Percentiles rank a stretch among this genome's conserved stretches.
These are phyloP conservation scores for Inosperma sp. DNA, from an alignment of 768 basidiomycete genomes.

Conservation along the genomic window DNA sequence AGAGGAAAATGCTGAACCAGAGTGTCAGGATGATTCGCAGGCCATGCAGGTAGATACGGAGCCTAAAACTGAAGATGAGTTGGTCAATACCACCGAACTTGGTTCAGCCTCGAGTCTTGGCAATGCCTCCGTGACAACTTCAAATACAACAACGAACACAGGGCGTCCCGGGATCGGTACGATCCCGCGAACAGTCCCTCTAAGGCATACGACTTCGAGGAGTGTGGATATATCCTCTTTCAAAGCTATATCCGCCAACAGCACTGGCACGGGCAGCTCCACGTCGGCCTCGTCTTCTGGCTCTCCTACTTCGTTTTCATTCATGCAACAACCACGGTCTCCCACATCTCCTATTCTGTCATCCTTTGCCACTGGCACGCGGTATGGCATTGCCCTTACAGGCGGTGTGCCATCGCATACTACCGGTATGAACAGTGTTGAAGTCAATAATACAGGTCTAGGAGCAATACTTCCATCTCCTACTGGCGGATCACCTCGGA, in stretches of 20 bases:
- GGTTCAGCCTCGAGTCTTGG: slow-evolving; percentile 1
- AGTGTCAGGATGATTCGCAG: slow-evolving; percentile 8
- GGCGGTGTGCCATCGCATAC: slow-evolving; percentile 17
- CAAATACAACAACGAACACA: slow-evolving; percentile 34
- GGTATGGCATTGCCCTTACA: slow-evolving; percentile 57
- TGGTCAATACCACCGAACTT: neutral
- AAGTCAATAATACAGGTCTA: slow-evolving; percentile 33
- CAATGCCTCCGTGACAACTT: neutral
- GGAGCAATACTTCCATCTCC: neutral
- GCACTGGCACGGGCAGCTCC: neutral
- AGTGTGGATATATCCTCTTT: slow-evolving; percentile 16
- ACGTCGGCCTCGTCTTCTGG: neutral
- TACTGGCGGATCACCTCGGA: slow-evolving; percentile 36
- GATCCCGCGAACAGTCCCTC: slow-evolving; percentile 52
- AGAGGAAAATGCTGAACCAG: slow-evolving; percentile 19
- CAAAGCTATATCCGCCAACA: slow-evolving; percentile 5
- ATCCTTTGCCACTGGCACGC: slow-evolving; percentile 55
- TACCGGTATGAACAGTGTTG: slow-evolving; percentile 16
- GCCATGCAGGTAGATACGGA: slow-evolving; percentile 8
- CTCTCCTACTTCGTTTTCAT: neutral
- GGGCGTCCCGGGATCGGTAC: slow-evolving; percentile 43
- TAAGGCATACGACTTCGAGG: slow-evolving; percentile 31
- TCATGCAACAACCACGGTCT: slow-evolving; percentile 6
- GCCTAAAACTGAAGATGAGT: too few species aligned
- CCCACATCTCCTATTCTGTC: slow-evolving; percentile 25